Evolutionary conservation across 805 yeast species (phyloP), one percentile per base, ranked within the genome.

Genomic region (Wickerhamiella shivajii): DNA sequence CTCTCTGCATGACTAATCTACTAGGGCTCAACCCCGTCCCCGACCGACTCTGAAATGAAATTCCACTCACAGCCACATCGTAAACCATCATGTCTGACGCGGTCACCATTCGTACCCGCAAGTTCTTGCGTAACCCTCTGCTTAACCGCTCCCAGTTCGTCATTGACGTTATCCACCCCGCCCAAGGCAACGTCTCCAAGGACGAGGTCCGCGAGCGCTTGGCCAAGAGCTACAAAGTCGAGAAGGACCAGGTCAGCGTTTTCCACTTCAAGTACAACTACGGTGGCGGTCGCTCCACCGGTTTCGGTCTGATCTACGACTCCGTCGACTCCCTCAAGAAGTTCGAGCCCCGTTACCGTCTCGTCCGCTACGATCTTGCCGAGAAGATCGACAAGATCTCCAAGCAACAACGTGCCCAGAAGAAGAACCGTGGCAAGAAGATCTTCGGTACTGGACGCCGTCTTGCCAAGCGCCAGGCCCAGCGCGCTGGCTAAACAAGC

Each of bases 321-420:
- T 80, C 93, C 55, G 81, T 73, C 59, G 95, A 92, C 56, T 94
- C 85, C 63, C 87, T 94, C 62, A 81, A 85, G 78, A 85, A 76
- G 68, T 87, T 90, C 66, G 99, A 90, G 74, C 99, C 99, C 71
- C 62, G 83, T 53, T 90, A 90, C 92, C 85, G 99, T 72, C 81
- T 83, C 62, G 93, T 90, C 56, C 85, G 99, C 79, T 79, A 81
- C 74, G 97, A 97, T 60, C 74, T 85, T 63, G 96, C 93, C 61
- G 71, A 70, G 55, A 84, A 81, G 77, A 85, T 77, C 59, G 96
- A 87, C 69, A 84, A 83, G 74, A 72, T 94, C 57, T 83, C 96
- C 57, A 85, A 97, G 84, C 95, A 85, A 74, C 98, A 90, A 75
- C 83, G 98, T 77, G 90, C 90, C 71, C 97, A 87, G 75, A 83